A percentile compares a stretch with the other conserved stretches of the same genome.
phyloP scores from a whole-genome alignment of 2,329 filamentous ascomycete genomes.

The Exophiala xenobiotica region DNA sequence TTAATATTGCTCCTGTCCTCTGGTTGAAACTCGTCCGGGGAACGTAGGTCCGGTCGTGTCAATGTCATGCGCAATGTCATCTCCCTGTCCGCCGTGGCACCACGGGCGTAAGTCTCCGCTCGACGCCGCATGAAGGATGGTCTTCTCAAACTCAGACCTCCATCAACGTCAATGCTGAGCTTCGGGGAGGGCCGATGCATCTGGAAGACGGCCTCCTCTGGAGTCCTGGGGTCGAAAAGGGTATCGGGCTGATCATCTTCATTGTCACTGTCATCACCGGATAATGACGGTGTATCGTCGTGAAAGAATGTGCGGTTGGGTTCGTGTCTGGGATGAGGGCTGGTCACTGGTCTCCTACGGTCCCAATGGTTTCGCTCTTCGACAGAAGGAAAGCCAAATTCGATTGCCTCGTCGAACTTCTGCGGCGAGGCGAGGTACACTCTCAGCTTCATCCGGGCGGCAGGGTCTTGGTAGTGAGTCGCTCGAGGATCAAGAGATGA shows the following conservation, averaged over 20 bases:
- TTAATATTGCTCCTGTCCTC: slow-evolving; percentile 62
- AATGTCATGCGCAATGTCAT: slow-evolving; percentile 97
- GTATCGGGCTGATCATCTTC: slow-evolving; percentile 27
- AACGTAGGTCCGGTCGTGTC: slow-evolving; percentile 79
- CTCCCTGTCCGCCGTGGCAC: slow-evolving; percentile 65
- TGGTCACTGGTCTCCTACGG: slow-evolving; percentile 26
- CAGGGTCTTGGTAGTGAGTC: slow-evolving; percentile 85
- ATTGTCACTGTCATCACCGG: slow-evolving; percentile 37
- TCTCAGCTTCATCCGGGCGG: slow-evolving; percentile 80
- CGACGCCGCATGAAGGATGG: slow-evolving; percentile 23
- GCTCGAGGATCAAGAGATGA: slow-evolving; percentile 67
- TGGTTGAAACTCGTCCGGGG: slow-evolving; percentile 60
- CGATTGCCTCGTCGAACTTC: slow-evolving; percentile 92
- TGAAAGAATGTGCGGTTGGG: slow-evolving; percentile 53
- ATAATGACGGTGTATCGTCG: slow-evolving; percentile 47
- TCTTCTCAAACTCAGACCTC: slow-evolving; percentile 3
- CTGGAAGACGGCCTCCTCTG: slow-evolving; percentile 30
- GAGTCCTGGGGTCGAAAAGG: slow-evolving; percentile 30
- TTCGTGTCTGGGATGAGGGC: slow-evolving; percentile 45
- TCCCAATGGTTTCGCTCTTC: slow-evolving; percentile 30
- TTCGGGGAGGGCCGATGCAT: slow-evolving; percentile 20
- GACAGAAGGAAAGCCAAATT: slow-evolving; percentile 78
- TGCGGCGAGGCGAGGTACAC: slow-evolving; percentile 85
- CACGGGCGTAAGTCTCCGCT: slow-evolving; percentile 48
- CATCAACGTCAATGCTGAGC: slow-evolving; percentile 17